These are phyloP conservation scores for maize (Zea mays) DNA, from an alignment of 176 grass and related monocot species.

Conservation along the genomic window Zm-B73-REFERENCE-NAM-5.0 NC_050096.1:235829001-235829500, in stretches of 20 bases:
- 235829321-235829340: not conserved
- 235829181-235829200: not conserved
- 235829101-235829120: not conserved
- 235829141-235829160: not conserved
- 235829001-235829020: not conserved
- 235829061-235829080: conserved; percentile 12
- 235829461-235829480: conserved; percentile 76
- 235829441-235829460: conserved; percentile 81
- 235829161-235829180: not conserved
- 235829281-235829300: conserved; percentile 12
- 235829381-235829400: conserved; percentile 29
- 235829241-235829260: not conserved
- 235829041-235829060: not conserved
- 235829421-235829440: conserved; percentile 96
- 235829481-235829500: conserved; percentile 94
- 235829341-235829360: conserved; percentile 8
- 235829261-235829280: not conserved
- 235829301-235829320: too few species aligned
- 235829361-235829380: conserved; percentile 12
- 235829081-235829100: not conserved
- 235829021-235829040: not conserved
- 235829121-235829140: conserved; percentile 14
- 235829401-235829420: conserved; percentile 89
- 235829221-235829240: not conserved
- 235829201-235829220: not conserved